These are phyloP conservation scores for Sporisorium exsertum DNA, from an alignment of 1,284 basidiomycete genomes.

Conservation along the genomic window DNA sequence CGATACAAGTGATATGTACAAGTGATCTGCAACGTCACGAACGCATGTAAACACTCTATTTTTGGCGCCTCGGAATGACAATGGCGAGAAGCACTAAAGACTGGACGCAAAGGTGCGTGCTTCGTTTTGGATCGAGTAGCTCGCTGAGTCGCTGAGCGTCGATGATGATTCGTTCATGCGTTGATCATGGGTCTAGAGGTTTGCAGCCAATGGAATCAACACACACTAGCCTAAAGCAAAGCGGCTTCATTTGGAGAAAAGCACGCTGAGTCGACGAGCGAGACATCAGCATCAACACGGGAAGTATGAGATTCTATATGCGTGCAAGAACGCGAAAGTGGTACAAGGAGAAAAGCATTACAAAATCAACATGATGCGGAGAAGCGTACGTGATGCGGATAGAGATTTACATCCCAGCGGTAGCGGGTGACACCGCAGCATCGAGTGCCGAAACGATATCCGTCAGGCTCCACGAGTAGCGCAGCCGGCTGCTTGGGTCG, in stretches of 20 bases:
- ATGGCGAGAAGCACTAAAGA: too few species aligned
- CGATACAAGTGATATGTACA: constrained; percentile 58
- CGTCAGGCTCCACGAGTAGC: constrained; percentile 29
- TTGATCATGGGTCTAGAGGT: too few species aligned
- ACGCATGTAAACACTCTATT: background rate
- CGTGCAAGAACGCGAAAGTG: background rate
- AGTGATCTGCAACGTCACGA: background rate
- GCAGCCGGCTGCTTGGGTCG: constrained; percentile 29
- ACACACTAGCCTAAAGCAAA: too few species aligned
- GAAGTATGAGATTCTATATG: background rate
- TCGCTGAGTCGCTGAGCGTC: too few species aligned
- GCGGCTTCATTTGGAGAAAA: too few species aligned
- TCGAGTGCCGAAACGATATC: constrained; percentile 19
- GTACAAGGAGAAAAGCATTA: background rate
- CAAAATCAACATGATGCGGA: background rate
- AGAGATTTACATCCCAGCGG: background rate
- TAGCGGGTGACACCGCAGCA: background rate
- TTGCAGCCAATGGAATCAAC: too few species aligned
- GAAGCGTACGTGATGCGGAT: background rate
- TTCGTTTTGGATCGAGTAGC: too few species aligned
- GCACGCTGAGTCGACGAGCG: too few species aligned
- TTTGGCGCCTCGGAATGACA: too few species aligned
- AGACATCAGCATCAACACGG: background rate
- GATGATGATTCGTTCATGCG: too few species aligned
- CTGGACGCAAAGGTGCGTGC: too few species aligned